Base-by-base conservation (phyloP, 345 rosid species). In the Salix udensis region DNA sequence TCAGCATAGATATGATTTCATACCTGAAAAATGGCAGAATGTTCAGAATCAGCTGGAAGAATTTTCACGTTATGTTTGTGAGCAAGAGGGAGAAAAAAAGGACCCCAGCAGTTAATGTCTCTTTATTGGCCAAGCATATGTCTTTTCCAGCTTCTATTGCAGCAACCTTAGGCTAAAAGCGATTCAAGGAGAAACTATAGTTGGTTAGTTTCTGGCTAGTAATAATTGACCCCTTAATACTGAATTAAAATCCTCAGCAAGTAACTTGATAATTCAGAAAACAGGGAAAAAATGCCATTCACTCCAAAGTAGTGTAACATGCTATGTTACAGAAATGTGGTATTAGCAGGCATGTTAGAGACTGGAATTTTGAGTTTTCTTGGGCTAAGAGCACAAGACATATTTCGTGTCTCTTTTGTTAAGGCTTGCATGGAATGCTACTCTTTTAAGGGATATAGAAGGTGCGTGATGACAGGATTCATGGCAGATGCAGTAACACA, bases 31-130 rank as follows among this genome's bases (percentile, higher is more conserved):
- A 96, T 91, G 58, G 99, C 97, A 76, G 98, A 96, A 86, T 96
- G 99, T 80, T 96, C 99, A 6, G 99, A 96, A 91, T 93, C 99
- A 75, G 99, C 97, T 1, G 98, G 97, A 84, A 96, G 98, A 82
- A 96, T 92, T 80, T 96, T 96, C 30, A 96, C 94, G 15, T 91
- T 92, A 84, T 92, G 87, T 78, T 92, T 92, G 48, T 86, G 93
- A 65, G 98, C 97, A 11, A 93, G 96, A 72, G 98, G 99, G 46
- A 96, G 98, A 81, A 96, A 92, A 82, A 92, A 96, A 44, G 97
- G 99, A 61, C 98, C 98, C 97, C 99, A 44, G 99, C 97, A 37
- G 93, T 96, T 71, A 96, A 83, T 34, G 99, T 96, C 86, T 96
- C 99, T 85, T 96, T 96, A 82, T 96, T 96, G 79, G 99, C 99